These are phyloP conservation scores for Crotalaria pallida DNA, from an alignment of 306 rosid species.

Conservation along the genomic window DNA sequence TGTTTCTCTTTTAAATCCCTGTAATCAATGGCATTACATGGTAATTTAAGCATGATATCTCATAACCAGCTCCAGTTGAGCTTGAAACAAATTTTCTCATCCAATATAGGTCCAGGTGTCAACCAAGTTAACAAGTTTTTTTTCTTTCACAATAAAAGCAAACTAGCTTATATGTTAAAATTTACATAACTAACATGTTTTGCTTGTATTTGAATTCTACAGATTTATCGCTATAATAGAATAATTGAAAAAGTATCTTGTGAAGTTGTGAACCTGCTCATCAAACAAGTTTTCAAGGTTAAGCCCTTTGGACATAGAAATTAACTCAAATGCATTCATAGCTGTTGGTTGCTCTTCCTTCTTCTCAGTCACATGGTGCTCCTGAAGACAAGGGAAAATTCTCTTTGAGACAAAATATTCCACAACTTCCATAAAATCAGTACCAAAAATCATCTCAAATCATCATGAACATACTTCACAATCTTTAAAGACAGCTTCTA, in stretches of 20 bases:
- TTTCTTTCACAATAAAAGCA: not conserved
- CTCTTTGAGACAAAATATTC: slow-evolving; percentile 16
- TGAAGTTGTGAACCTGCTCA: slow-evolving; percentile 62
- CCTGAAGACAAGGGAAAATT: slow-evolving; percentile 46
- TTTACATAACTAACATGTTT: not conserved
- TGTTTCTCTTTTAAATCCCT: slow-evolving; percentile 95
- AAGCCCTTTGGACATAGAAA: slow-evolving; percentile 94
- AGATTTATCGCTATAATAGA: not conserved
- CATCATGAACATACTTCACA: slow-evolving; percentile 65
- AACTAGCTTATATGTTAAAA: not conserved
- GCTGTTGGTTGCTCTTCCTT: slow-evolving; percentile 90
- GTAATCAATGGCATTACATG: slow-evolving; percentile 1
- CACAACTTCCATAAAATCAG: slow-evolving; percentile 4
- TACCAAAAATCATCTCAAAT: not conserved
- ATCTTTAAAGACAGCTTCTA: slow-evolving; percentile 96
- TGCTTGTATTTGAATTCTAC: slow-evolving; percentile 1
- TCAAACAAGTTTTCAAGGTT: slow-evolving; percentile 92
- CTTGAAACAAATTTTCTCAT: not conserved
- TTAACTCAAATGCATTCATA: slow-evolving; percentile 92
- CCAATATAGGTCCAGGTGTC: not conserved
- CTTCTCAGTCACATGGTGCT: slow-evolving; percentile 88
- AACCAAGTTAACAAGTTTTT: not conserved
- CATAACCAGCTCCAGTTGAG: not conserved
- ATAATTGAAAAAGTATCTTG: slow-evolving; percentile 5
- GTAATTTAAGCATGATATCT: not conserved